Conservation (phyloP, 2,329 filamentous ascomycete genomes). For the Fonsecaea erecta region DNA sequence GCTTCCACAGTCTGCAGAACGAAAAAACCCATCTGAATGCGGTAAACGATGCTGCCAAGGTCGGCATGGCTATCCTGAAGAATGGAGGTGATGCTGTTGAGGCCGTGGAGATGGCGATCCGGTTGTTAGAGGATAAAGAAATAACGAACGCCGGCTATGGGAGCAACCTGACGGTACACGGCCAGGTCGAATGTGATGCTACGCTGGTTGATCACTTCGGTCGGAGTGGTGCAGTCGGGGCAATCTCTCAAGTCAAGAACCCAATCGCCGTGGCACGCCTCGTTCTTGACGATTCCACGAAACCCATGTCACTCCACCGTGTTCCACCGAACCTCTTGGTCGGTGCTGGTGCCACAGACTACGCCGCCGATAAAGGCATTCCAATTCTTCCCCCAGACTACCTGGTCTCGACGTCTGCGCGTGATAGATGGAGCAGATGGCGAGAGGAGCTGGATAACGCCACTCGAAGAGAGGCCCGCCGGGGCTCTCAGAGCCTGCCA, state of each 20-base stretch:
- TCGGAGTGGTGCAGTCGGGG: conserved; percentile 89
- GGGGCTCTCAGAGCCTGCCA: conserved; percentile 36
- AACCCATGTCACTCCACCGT: conserved; percentile 78
- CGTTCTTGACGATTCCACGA: conserved; percentile 76
- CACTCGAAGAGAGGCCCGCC: conserved; percentile 52
- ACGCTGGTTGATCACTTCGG: conserved; percentile 90
- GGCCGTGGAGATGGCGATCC: conserved; percentile 87
- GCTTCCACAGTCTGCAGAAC: conserved; percentile 87
- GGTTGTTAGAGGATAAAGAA: conserved; percentile 85
- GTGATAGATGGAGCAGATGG: conserved; percentile 81
- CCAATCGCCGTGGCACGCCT: conserved; percentile 85
- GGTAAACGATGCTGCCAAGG: conserved; percentile 82
- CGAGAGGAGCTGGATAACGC: conserved; percentile 68
- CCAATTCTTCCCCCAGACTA: conserved; percentile 72
- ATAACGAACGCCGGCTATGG: conserved; percentile 97
- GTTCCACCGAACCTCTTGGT: conserved; percentile 93
- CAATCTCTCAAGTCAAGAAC: conserved; percentile 87
- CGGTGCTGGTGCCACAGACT: conserved; percentile 82
- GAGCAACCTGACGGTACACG: conserved; percentile 90
- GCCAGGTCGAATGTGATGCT: conserved; percentile 91
- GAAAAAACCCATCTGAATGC: conserved; percentile 82
- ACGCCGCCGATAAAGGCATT: conserved; percentile 79
- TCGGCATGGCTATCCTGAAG: conserved; percentile 80
- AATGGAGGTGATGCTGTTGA: conserved; percentile 80
- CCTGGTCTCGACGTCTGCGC: conserved; percentile 78